Evolutionary conservation across 148 eudicot genomes (phyloP), one percentile per base, ranked within the genome.

Genomic region (Arctostaphylos glauca): DNA sequence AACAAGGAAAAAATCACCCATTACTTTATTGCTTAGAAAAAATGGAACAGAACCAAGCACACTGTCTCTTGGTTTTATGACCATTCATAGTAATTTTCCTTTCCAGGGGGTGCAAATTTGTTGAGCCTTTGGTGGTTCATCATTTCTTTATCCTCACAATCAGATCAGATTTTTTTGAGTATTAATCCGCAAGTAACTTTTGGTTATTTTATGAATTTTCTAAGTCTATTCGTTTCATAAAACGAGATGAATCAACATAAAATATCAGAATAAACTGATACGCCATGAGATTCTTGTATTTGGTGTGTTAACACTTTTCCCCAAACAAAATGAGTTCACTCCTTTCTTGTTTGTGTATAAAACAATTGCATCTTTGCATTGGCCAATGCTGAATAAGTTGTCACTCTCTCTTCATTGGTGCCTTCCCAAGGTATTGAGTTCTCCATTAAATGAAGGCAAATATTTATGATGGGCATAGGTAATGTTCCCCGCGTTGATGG

Each of bases 401-500:
- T 3, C 14, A 23, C 10, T 0, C 15, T 23, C 16, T 9, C 16
- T 23, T 9, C 3, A 9, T 74, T 74, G 16, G 60, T 56, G 19
- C n/a, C 19, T 56, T 56, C 19, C 6, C 60, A 56, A 56, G 60
- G 60, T 56, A 56, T 16, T 6, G 16, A 56, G 7, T 14, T 18
- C 19, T 59, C 23, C 21, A 59, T 19, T 59, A 19, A 60, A n/a
- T 60, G 31, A 60, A 8, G 10, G 23, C 3, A 60, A 60, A 60
- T n/a, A 25, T 7, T 60, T 60, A 25, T 52, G 19, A n/a, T 52
- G 79, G 56, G n/a, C 9, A 6, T 15, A 92, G 92, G 92, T 14
- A 86, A 85, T 21, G 81, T 88, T 6, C 87, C 90, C 6, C 87
- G 91, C 6, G 91, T 91, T 2, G 90, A 91, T 64, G 90, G 92